These are phyloP conservation scores for Tillandsia fasciculata DNA, from an alignment of 176 grass and related monocot species.

Conservation along the genomic window DNA sequence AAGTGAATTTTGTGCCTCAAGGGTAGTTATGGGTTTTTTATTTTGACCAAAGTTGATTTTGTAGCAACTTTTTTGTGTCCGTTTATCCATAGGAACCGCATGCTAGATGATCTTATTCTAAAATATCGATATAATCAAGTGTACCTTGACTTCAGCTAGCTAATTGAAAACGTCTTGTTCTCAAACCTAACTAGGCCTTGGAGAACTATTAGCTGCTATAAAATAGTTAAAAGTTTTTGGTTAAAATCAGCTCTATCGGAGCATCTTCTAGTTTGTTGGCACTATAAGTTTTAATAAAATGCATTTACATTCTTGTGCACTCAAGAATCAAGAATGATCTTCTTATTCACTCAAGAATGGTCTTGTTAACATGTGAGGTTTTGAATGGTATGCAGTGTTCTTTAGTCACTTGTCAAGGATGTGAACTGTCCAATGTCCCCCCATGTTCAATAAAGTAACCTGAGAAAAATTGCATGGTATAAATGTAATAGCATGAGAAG, in stretches of 20 bases:
- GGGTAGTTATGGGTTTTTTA: too few species aligned
- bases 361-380: background rate
- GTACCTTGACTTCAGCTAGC: background rate
- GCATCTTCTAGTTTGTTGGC: background rate
- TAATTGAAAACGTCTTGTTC: background rate
- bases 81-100: too few species aligned
- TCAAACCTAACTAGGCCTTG: background rate
- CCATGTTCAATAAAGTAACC: background rate
- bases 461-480: background rate
- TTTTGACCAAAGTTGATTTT: too few species aligned
- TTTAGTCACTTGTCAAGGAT: background rate
- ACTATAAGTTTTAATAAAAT: too few species aligned
- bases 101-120: too few species aligned
- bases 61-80: too few species aligned
- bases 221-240: too few species aligned
- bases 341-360: background rate
- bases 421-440: background rate
- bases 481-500: background rate
- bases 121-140: too few species aligned
- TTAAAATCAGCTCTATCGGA: background rate
- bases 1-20: too few species aligned
- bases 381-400: background rate
- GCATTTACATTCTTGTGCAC: too few species aligned
- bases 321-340: too few species aligned
- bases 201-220: background rate